These are phyloP conservation scores for Phaeophleospora eucalypticola DNA, from an alignment of 2,329 filamentous ascomycete genomes.

Conservation along the genomic window DNA sequence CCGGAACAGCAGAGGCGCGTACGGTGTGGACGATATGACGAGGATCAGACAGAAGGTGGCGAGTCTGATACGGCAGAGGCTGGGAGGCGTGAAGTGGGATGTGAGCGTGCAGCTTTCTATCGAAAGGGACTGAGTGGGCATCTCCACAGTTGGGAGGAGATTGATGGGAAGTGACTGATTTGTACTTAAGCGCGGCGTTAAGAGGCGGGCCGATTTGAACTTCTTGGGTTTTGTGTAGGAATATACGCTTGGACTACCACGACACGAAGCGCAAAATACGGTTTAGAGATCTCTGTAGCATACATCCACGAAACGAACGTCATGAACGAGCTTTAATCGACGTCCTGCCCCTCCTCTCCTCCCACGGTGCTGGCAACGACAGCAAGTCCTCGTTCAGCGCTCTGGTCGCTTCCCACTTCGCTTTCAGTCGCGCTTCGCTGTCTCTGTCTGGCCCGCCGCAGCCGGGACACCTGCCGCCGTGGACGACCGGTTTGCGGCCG, in stretches of 20 bases:
- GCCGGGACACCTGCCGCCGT: background rate
- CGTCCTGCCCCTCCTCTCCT: too few relatives aligned
- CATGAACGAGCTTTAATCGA: background rate
- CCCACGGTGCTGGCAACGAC: background rate
- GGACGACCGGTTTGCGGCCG: background rate
- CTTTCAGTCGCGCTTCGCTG: background rate
- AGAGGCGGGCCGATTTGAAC: background rate
- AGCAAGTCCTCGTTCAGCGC: background rate
- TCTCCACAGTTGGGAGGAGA: too few relatives aligned
- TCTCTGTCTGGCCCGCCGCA: background rate
- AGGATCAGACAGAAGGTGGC: conserved; percentile 72
- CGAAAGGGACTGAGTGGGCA: conserved; percentile 14
- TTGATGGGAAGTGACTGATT: too few relatives aligned
- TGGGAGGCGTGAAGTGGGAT: conserved; percentile 90
- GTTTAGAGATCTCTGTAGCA: too few relatives aligned
- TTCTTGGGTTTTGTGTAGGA: background rate
- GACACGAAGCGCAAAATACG: too few relatives aligned
- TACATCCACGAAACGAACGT: too few relatives aligned
- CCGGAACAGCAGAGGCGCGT: conserved; percentile 55
- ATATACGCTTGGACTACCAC: too few relatives aligned
- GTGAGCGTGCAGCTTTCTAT: conserved; percentile 74
- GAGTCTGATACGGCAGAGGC: conserved; percentile 74
- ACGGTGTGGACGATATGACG: conserved; percentile 58
- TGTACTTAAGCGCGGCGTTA: background rate
- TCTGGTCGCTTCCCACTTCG: background rate